A percentile compares a stretch with the other conserved stretches of the same genome.
Conservation (phyloP, 2,329 filamentous ascomycete species). For the Trichophyton simii region DNA sequence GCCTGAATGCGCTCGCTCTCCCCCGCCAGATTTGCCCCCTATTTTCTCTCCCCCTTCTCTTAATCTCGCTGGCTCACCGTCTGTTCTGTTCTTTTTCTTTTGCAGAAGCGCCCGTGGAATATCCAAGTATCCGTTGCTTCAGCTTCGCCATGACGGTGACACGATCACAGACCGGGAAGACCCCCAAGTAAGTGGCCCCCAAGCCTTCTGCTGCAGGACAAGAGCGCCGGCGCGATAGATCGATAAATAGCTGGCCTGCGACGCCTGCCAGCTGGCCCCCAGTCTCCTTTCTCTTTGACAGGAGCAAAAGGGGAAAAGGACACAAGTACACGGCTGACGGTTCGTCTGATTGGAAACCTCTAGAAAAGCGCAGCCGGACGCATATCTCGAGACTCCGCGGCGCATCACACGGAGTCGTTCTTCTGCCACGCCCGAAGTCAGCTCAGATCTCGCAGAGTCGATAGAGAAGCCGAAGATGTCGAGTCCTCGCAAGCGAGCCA, state of each 20-base stretch:
- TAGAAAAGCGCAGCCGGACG: conserved; percentile 41
- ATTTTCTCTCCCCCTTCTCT: neutral
- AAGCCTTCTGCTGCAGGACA: neutral
- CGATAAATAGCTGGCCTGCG: neutral
- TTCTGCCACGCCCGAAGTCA: conserved; percentile 22
- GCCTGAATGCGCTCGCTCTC: neutral
- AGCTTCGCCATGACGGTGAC: conserved; percentile 32
- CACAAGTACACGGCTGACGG: neutral
- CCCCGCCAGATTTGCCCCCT: neutral
- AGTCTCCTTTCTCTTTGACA: neutral
- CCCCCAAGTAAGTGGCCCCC: conserved; percentile 35
- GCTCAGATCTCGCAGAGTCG: conserved; percentile 7
- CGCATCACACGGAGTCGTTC: conserved; percentile 34
- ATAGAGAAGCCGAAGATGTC: conserved; percentile 11
- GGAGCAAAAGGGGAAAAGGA: neutral
- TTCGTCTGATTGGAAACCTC: neutral
- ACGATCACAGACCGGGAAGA: conserved; percentile 41
- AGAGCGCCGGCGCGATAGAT: neutral
- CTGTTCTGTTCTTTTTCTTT: neutral
- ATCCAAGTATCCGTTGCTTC: neutral
- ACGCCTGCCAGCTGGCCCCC: neutral
- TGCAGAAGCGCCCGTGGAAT: neutral
- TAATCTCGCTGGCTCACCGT: neutral
- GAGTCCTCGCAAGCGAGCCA: conserved; percentile 10
- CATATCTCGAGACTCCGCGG: conserved; percentile 41